These are phyloP conservation scores for Aspergillus ustus DNA, from an alignment of 2,329 filamentous ascomycete genomes.

Conservation along the genomic window DNA sequence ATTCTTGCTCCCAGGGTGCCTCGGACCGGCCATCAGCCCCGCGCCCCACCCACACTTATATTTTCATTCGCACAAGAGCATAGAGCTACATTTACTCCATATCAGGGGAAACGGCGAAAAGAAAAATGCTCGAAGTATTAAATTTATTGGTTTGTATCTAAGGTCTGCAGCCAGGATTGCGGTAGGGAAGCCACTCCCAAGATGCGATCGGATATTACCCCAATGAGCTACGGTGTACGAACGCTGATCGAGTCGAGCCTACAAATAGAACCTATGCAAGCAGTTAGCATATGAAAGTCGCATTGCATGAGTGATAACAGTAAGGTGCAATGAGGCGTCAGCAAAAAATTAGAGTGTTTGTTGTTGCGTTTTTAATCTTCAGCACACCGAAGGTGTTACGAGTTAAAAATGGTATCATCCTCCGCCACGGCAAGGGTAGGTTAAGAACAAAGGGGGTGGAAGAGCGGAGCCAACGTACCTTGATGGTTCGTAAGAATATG, in stretches of 20 bases:
- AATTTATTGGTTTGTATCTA: not conserved
- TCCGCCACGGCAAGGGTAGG: conserved; percentile 41
- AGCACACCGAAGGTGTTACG: conserved; percentile 53
- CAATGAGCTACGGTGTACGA: conserved; percentile 12
- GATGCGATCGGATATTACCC: not conserved
- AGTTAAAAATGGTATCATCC: conserved; percentile 72
- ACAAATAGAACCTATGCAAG: not conserved
- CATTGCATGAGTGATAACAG: conserved; percentile 8
- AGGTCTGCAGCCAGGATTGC: not conserved
- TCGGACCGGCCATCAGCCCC: conserved; percentile 23
- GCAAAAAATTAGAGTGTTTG: conserved; percentile 76
- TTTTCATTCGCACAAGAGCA: not conserved
- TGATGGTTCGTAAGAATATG: conserved; percentile 31
- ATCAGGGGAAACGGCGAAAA: not conserved
- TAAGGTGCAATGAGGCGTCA: conserved; percentile 49
- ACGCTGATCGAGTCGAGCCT: not conserved
- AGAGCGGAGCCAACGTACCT: conserved; percentile 29
- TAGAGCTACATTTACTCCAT: not conserved
- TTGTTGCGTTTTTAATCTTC: conserved; percentile 66
- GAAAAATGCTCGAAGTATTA: not conserved
- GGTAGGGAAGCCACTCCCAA: not conserved
- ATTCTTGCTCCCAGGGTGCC: conserved; percentile 22
- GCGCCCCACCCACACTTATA: conserved; percentile 4
- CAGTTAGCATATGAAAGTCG: conserved; percentile 18
- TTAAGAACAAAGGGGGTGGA: conserved; percentile 2